Evolutionary conservation across 768 basidiomycete genomes (phyloP), one percentile per base, ranked within the genome.

Genomic region (Calocybe gangraenosa): DNA sequence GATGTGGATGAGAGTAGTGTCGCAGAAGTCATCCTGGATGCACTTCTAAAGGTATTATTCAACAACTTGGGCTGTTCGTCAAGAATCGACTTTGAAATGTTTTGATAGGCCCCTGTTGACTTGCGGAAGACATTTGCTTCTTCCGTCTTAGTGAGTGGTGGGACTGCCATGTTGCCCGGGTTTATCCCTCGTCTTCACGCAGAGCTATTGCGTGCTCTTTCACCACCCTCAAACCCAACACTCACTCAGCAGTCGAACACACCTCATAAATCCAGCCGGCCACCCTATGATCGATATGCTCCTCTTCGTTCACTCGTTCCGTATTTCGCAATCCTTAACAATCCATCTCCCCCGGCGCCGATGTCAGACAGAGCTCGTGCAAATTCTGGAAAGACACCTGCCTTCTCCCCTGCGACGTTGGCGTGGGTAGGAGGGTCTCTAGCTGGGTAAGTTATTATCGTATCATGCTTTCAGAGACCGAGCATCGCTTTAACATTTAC

Each of bases 351-450:
- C 15, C 75, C 75, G 1, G 59, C 68, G 5, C 63, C 76, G 3
- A 58, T 66, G 9, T 72, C 77, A 5, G 69, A 76, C 28, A 66
- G 78, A 36, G 81, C 81, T 2, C 68, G 60, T 15, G 74, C 71
- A 0, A 84, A 82, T 51, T 83, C 82, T 1, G 94, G 92, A 1
- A 86, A 81, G 53, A 92, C 92, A 0, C 94, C 95, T 0, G 86
- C 88, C 0, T 97, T 95, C 65, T 68, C 83, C 3, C 87, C 92
- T 1, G 81, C 83, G 1, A 72, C 82, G 25, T 71, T 94, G 66
- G 76, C 85, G 0, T 99, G 95, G 95, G 82, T 99, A 9, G 95
- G 95, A 3, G 95, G 92, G 0, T 92, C 90, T 17, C 61, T 98
- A 15, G 91, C 93, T 2, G 95, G 94, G 86, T 92, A 63, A 51